These are phyloP conservation scores for Candolleomyces efflorescens DNA, from an alignment of 768 basidiomycete species.

Conservation along the genomic window DNA sequence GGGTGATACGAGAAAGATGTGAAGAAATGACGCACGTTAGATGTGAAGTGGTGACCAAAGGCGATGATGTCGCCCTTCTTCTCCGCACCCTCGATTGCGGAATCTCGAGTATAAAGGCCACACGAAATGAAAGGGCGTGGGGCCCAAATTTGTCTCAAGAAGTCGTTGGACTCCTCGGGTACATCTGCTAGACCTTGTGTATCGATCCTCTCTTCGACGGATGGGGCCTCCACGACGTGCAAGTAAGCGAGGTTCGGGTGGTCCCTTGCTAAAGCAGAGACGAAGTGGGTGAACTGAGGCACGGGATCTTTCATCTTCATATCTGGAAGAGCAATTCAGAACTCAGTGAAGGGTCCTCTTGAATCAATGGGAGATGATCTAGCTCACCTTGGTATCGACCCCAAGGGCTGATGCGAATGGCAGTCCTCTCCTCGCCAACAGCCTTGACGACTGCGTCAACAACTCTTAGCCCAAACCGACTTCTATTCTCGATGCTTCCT, in stretches of 20 bases:
- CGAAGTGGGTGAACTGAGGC: slow-evolving; percentile 50
- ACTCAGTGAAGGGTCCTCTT: slow-evolving; percentile 14
- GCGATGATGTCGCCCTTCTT: slow-evolving; percentile 27
- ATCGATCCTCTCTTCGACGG: slow-evolving; percentile 4
- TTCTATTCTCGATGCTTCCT: slow-evolving; percentile 57
- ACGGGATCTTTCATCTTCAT: slow-evolving; percentile 54
- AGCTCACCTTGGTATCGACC: slow-evolving; percentile 32
- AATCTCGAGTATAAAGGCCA: slow-evolving; percentile 40
- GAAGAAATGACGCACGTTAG: slow-evolving; percentile 32
- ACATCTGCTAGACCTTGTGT: slow-evolving; percentile 11
- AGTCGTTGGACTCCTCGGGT: slow-evolving; percentile 33
- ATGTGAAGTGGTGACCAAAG: slow-evolving; percentile 26
- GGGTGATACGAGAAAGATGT: too few species aligned
- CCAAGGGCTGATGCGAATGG: slow-evolving; percentile 59
- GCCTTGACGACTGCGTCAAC: slow-evolving; percentile 45
- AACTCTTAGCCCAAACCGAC: slow-evolving; percentile 53
- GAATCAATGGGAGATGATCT: slow-evolving; percentile 4
- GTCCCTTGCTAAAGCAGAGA: slow-evolving; percentile 29
- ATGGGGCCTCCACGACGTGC: slow-evolving; percentile 41
- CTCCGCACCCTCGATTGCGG: slow-evolving; percentile 33
- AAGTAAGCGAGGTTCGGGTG: slow-evolving; percentile 49
- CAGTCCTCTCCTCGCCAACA: slow-evolving; percentile 49
- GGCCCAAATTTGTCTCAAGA: slow-evolving; percentile 43
- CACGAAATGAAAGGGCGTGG: slow-evolving; percentile 35
- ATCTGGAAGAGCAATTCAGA: slow-evolving; percentile 17